These are phyloP conservation scores for Mycothermus thermophilus DNA, from an alignment of 495 filamentous ascomycete species.

Conservation along the genomic window DNA sequence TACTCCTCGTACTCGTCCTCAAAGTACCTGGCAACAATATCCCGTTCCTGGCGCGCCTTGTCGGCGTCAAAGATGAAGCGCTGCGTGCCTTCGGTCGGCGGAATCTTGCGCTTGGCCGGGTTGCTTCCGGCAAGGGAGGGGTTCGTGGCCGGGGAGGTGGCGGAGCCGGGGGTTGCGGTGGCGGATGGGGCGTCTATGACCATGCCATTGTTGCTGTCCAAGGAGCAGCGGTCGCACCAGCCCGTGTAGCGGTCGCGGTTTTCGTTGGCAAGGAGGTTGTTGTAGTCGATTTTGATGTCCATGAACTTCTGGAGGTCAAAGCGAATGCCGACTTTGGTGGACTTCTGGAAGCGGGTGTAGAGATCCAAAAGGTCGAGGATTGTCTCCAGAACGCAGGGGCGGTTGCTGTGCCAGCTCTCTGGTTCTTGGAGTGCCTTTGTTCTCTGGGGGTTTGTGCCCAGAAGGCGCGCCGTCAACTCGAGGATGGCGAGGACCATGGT, in stretches of 20 bases:
- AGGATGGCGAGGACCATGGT: conserved; percentile 71
- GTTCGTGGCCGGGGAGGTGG: conserved; percentile 26
- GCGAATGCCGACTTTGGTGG: conserved; percentile 56
- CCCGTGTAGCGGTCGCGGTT: conserved; percentile 24
- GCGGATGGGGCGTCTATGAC: too few species aligned
- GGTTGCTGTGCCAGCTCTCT: conserved; percentile 42
- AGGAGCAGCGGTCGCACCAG: conserved; percentile 31
- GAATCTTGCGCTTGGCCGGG: conserved; percentile 29
- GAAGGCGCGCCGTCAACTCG: conserved; percentile 61
- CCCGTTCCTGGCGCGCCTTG: conserved; percentile 57
- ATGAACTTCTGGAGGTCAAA: conserved; percentile 66
- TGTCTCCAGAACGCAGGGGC: conserved; percentile 67
- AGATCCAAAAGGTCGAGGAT: conserved; percentile 78
- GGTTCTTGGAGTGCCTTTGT: conserved; percentile 19
- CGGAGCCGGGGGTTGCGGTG: conserved; percentile 22
- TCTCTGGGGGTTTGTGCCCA: conserved; percentile 33
- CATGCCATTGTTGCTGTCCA: too few species aligned
- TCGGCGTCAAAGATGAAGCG: conserved; percentile 82
- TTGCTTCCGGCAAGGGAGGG: conserved; percentile 18
- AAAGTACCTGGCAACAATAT: conserved; percentile 51
- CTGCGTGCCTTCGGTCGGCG: conserved; percentile 60
- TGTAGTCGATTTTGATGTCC: conserved; percentile 69
- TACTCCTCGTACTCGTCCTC: conserved; percentile 68
- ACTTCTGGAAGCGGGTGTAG: conserved; percentile 60
- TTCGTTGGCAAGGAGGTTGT: conserved; percentile 47